Base-by-base conservation (phyloP, 805 yeast genomes). In the Hanseniaspora opuntiae region DNA sequence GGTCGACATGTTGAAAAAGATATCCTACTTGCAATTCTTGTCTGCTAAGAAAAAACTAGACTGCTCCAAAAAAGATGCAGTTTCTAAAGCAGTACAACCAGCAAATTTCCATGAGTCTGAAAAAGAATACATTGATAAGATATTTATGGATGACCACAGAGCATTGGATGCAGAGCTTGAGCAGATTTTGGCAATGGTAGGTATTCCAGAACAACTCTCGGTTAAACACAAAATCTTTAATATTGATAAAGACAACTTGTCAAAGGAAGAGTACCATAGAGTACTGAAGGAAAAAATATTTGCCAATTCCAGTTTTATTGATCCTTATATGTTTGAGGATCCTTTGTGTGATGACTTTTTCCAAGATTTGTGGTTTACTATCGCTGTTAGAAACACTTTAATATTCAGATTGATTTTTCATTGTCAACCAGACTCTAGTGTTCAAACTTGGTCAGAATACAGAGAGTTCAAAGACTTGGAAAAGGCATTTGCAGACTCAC, bases 371-470 rank as follows among this genome's bases (percentile, higher is more conserved):
- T 90, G 96, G 96, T 77, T 74, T 63, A 82, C 82, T 5, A 79
- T 78, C 61, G 97, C 98, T 0, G 71, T 83, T 52, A 74, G 89
- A 60, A 93, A 93, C 62, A 87, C 97, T 0, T 73, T 77, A 56
- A 70, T 94, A 1, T 93, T 77, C 69, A 74, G 96, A 56, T 72
- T 83, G 65, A 85, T 93, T 1, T 93, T 93, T 74, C 89, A 89
- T 58, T 80, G 86, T 57, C 98, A 94, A 63, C 99, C 99, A 0
- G 98, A 93, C 66, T 87, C 90, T 64, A 73, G 78, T 7, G 97
- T 90, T n/a, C 74, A 74, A 24, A 76, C 88, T 0, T 93, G 99
- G 99, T 76, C 76, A 54, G 95, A 87, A 54, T 93, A 87, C 65
- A 89, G 86, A 64, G 79, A 75, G 28, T 84, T 73, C 63, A 74